Conservation (phyloP, 768 basidiomycete species). For the Mycena vulgaris region DNA sequence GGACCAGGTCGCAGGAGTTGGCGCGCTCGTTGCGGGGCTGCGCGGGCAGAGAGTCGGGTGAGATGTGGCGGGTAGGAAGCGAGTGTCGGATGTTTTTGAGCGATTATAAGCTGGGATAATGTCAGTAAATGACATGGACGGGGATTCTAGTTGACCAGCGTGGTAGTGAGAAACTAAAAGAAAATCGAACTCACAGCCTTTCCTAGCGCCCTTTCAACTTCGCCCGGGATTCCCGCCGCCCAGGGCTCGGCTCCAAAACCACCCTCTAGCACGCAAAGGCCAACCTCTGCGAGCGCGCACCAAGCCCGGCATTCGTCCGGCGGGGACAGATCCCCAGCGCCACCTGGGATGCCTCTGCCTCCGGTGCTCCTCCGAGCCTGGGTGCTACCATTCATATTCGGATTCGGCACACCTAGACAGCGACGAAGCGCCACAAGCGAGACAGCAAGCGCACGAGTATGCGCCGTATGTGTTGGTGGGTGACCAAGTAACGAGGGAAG, state of each 20-base stretch:
- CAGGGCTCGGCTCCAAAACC: conserved; percentile 61
- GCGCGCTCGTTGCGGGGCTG: conserved; percentile 33
- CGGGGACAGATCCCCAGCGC: conserved; percentile 18
- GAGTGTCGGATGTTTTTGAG: conserved; percentile 79
- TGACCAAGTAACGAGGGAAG: conserved; percentile 74
- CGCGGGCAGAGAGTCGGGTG: conserved; percentile 71
- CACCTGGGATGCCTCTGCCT: neutral
- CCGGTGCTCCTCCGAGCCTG: neutral
- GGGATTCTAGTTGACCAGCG: too few species aligned
- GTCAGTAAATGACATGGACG: neutral
- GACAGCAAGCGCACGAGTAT: conserved; percentile 68
- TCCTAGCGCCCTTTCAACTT: conserved; percentile 78
- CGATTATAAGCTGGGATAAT: conserved; percentile 61
- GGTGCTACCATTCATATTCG: conserved; percentile 49
- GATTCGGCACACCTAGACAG: conserved; percentile 64
- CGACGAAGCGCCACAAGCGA: conserved; percentile 70
- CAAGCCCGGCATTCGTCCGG: conserved; percentile 76
- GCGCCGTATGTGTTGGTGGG: conserved; percentile 73
- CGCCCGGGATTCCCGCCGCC: conserved; percentile 67
- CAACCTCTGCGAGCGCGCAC: conserved; percentile 79
- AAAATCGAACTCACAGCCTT: conserved; percentile 72
- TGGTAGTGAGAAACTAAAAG: conserved; percentile 1
- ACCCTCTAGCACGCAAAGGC: conserved; percentile 68
- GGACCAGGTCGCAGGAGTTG: conserved; percentile 21
- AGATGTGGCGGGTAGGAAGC: conserved; percentile 72